phyloP scores from a whole-genome alignment of 2,329 filamentous ascomycete genomes.

The Fusarium domesticum region DNA sequence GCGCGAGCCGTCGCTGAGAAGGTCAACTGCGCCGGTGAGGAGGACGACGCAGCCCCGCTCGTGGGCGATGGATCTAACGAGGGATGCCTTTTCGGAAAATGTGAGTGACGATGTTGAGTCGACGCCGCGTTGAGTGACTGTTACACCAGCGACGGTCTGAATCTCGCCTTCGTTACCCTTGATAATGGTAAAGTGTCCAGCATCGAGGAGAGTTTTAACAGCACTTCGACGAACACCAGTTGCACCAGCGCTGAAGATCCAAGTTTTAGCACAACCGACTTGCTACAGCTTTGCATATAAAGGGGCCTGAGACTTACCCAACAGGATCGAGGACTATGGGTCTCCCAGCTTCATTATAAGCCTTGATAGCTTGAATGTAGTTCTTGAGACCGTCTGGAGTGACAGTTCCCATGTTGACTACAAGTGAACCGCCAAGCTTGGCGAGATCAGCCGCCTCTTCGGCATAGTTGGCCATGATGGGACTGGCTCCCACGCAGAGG shows the following conservation, averaged over 20 bases:
- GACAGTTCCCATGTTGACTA: slow-evolving; percentile 94
- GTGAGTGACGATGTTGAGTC: slow-evolving; percentile 66
- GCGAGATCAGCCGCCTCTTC: slow-evolving; percentile 81
- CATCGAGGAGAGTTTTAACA: slow-evolving; percentile 66
- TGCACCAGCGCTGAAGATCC: slow-evolving; percentile 62
- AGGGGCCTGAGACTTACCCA: slow-evolving; percentile 50
- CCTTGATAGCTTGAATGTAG: slow-evolving; percentile 69
- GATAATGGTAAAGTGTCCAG: slow-evolving; percentile 80
- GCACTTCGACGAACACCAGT: slow-evolving; percentile 70
- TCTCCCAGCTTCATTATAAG: slow-evolving; percentile 74
- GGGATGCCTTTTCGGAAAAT: slow-evolving; percentile 49
- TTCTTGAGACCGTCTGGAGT: slow-evolving; percentile 70
- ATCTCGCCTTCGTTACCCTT: slow-evolving; percentile 96
- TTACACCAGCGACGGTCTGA: slow-evolving; percentile 62
- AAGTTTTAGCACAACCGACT: slow-evolving; percentile 1
- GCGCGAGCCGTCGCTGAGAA: slow-evolving; percentile 69
- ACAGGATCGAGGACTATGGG: slow-evolving; percentile 88
- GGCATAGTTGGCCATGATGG: slow-evolving; percentile 90
- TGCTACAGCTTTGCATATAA: no score
- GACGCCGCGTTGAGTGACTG: slow-evolving; percentile 68
- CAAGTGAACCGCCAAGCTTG: slow-evolving; percentile 69
- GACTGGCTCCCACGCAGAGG: slow-evolving; percentile 77
- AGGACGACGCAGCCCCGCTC: slow-evolving; percentile 66
- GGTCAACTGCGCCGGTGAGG: slow-evolving; percentile 77
- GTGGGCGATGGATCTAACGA: slow-evolving; percentile 65